phyloP scores from a whole-genome alignment of 441 rosid genomes.

The Croton setiger region DNA sequence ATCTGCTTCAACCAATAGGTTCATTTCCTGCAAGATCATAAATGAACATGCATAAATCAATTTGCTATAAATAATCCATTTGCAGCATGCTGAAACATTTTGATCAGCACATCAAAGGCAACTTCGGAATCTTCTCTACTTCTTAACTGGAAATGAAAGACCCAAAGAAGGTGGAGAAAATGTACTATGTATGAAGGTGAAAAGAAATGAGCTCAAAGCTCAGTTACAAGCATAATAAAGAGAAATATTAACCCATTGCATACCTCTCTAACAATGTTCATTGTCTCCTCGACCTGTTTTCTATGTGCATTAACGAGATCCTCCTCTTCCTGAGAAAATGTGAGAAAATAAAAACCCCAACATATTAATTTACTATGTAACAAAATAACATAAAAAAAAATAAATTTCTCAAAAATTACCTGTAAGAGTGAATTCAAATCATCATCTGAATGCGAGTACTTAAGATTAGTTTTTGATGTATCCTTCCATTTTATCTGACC shows the following conservation, averaged over 20 bases:
- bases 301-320: conserved; percentile 66
- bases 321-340: conserved; percentile 54
- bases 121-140: background rate
- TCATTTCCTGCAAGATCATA: conserved; percentile 48
- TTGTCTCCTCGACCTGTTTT: conserved; percentile 62
- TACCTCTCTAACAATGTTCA: conserved; percentile 66
- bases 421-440: conserved; percentile 55
- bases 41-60: background rate
- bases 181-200: background rate
- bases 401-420: conserved; percentile 28
- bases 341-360: conserved; percentile 8
- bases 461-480: conserved; percentile 45
- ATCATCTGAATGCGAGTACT: conserved; percentile 42
- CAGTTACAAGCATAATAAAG: background rate
- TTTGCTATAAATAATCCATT: background rate
- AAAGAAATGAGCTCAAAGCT: background rate
- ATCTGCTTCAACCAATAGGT: conserved; percentile 59
- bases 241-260: conserved; percentile 1
- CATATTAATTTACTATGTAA: conserved; percentile 8
- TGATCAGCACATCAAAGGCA: background rate
- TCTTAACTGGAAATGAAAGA: background rate
- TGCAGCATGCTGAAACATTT: background rate
- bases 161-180: background rate
- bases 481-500: conserved; percentile 52
- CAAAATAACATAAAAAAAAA: background rate